Evolutionary conservation across 768 basidiomycete genomes (phyloP).

Genomic region (Phanerochaete sordida): DNA sequence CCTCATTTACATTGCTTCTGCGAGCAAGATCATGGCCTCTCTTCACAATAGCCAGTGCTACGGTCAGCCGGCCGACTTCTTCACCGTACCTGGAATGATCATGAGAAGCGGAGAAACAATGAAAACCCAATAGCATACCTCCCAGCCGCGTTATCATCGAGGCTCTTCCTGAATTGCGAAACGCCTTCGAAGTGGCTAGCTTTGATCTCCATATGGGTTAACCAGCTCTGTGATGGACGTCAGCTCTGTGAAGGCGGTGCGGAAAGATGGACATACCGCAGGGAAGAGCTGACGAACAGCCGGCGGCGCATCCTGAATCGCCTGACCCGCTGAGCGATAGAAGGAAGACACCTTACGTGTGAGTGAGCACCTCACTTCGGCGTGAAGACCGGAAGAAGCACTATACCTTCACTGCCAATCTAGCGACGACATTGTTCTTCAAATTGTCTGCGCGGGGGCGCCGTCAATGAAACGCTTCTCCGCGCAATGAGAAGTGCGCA

Average conservation of each 20-base stretch:
- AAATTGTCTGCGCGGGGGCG: constrained; percentile 44
- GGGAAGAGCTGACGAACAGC: constrained; percentile 47
- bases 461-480: no score
- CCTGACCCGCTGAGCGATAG: constrained; percentile 49
- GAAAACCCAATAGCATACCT: constrained; percentile 38
- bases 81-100: constrained; percentile 67
- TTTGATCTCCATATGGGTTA: constrained; percentile 80
- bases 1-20: constrained; percentile 53
- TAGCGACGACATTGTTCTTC: constrained; percentile 82
- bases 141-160: constrained; percentile 81
- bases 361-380: constrained; percentile 2
- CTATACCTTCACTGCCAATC: constrained; percentile 69
- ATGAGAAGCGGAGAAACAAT: background rate
- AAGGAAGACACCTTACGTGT: constrained; percentile 51
- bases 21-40: constrained; percentile 66
- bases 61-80: constrained; percentile 74
- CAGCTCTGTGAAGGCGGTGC: background rate
- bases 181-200: constrained; percentile 83
- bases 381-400: background rate
- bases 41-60: constrained; percentile 66
- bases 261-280: constrained; percentile 37
- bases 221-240: constrained; percentile 58
- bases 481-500: constrained; percentile 22
- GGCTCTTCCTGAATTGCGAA: constrained; percentile 82
- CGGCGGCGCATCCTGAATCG: constrained; percentile 41